These are phyloP conservation scores for Ascochyta fabae DNA, from an alignment of 2,329 filamentous ascomycete genomes.

Conservation along the genomic window DNA sequence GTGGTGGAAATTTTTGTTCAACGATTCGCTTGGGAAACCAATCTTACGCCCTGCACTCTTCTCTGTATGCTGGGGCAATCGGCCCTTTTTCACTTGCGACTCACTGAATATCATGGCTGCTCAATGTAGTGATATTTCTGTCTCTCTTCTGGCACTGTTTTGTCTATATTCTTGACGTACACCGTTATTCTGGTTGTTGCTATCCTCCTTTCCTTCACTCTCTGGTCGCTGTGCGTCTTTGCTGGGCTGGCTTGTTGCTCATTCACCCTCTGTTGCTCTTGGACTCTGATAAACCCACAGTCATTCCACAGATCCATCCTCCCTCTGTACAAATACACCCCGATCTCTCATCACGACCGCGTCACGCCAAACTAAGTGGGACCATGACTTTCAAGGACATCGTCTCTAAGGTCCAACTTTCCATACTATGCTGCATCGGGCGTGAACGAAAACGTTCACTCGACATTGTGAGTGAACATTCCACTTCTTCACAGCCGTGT, in stretches of 20 bases:
- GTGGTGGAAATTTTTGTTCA: slow-evolving; percentile 22
- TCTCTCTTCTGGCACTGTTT: slow-evolving; percentile 7
- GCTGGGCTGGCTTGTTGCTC: slow-evolving; percentile 13
- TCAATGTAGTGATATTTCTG: slow-evolving; percentile 7
- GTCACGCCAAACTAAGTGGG: neutral
- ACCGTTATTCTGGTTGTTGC: slow-evolving; percentile 1
- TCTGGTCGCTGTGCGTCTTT: slow-evolving; percentile 9
- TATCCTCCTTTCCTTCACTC: neutral
- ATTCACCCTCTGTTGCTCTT: slow-evolving; percentile 22
- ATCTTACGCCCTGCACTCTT: slow-evolving; percentile 19
- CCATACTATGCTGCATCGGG: slow-evolving; percentile 37
- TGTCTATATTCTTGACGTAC: slow-evolving; percentile 10
- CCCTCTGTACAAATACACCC: neutral
- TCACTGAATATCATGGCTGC: slow-evolving; percentile 8
- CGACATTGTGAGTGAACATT: slow-evolving; percentile 26
- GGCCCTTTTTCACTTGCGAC: slow-evolving; percentile 8
- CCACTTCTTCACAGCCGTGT: too few species aligned
- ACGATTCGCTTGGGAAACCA: slow-evolving; percentile 31
- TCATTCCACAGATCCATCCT: slow-evolving; percentile 7
- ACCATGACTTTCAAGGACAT: slow-evolving; percentile 35
- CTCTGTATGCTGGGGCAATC: slow-evolving; percentile 4
- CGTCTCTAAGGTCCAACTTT: slow-evolving; percentile 26
- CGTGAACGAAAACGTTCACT: slow-evolving; percentile 29
- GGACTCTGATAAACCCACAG: slow-evolving; percentile 11
- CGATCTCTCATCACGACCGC: neutral